These are phyloP conservation scores for Spongiforma sp. DNA, from an alignment of 1,284 basidiomycete species.

Conservation along the genomic window DNA sequence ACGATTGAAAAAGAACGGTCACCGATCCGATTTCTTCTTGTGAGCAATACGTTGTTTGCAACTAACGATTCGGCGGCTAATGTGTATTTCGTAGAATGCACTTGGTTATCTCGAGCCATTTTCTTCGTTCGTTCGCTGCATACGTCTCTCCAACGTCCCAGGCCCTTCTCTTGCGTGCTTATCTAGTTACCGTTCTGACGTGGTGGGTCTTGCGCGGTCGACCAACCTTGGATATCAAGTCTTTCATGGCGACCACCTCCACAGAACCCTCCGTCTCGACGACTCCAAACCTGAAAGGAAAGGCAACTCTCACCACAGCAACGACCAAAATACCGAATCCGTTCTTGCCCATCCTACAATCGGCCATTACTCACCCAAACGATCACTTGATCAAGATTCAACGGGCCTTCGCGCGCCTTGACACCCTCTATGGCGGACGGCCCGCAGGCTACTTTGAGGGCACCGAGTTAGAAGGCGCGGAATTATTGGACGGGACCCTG, in stretches of 20 bases:
- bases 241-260: slow-evolving; percentile 42
- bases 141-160: slow-evolving; percentile 44
- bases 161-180: slow-evolving; percentile 48
- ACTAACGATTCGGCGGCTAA: too few relatives aligned
- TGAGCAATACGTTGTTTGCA: slow-evolving; percentile 31
- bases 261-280: slow-evolving; percentile 14
- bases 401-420: slow-evolving; percentile 37
- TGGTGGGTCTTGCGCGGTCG: slow-evolving; percentile 50
- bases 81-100: slow-evolving; percentile 48
- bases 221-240: slow-evolving; percentile 44
- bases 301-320: slow-evolving; percentile 12
- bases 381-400: slow-evolving; percentile 41
- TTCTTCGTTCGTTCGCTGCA: slow-evolving; percentile 48
- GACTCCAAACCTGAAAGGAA: not conserved
- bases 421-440: slow-evolving; percentile 35
- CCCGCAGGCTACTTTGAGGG: slow-evolving; percentile 36
- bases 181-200: slow-evolving; percentile 44
- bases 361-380: slow-evolving; percentile 34
- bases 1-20: slow-evolving; percentile 44
- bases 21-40: slow-evolving; percentile 55
- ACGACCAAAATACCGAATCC: slow-evolving; percentile 32
- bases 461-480: slow-evolving; percentile 44
- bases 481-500: slow-evolving; percentile 37
- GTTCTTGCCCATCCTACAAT: slow-evolving; percentile 40
- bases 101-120: slow-evolving; percentile 57